A percentile compares a stretch with the other conserved stretches of the same genome.
These are phyloP conservation scores for Podaxis mareebaensis DNA, from an alignment of 768 basidiomycete species.

Conservation along the genomic window DNA sequence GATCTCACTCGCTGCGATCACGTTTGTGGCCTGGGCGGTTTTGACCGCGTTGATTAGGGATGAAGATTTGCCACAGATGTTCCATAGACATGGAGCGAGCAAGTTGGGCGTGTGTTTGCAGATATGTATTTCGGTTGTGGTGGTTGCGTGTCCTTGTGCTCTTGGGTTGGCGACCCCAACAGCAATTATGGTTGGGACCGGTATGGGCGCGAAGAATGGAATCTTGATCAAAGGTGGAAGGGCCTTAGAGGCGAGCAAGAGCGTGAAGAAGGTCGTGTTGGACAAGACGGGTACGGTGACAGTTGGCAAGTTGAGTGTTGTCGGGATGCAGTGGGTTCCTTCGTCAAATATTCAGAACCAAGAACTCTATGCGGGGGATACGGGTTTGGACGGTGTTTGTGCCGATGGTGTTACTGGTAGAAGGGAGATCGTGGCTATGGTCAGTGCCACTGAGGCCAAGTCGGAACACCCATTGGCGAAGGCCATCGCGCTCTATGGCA, in stretches of 20 bases:
- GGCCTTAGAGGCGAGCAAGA: conserved; percentile 88
- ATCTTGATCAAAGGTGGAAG: conserved; percentile 98
- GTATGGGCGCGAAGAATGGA: conserved; percentile 94
- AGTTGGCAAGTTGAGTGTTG: conserved; percentile 87
- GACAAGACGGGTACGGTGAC: conserved; percentile 99
- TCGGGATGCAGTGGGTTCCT: conserved; percentile 74
- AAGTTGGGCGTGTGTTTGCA: conserved; percentile 91
- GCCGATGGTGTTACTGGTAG: conserved; percentile 65
- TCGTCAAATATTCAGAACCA: conserved; percentile 25
- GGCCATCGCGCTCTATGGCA: conserved; percentile 85
- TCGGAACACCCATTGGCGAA: conserved; percentile 97
- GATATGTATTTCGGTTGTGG: conserved; percentile 96
- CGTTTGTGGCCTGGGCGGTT: conserved; percentile 83
- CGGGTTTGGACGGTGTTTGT: conserved; percentile 45
- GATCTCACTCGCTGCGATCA: conserved; percentile 76
- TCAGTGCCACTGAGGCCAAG: conserved; percentile 83
- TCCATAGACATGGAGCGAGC: conserved; percentile 79
- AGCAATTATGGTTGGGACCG: conserved; percentile 99
- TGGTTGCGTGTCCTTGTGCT: conserved; percentile 98
- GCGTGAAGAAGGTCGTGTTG: conserved; percentile 78
- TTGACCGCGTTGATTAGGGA: conserved; percentile 60
- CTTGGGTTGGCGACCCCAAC: conserved; percentile 96
- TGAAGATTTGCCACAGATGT: conserved; percentile 75
- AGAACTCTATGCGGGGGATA: conserved; percentile 45
- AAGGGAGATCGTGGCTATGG: conserved; percentile 70